Percentiles rank a stretch among this genome's conserved stretches.
Evolutionary conservation across 352 stramenopile genomes (phyloP).

Genomic region (Globisporangium sylvaticum): DNA sequence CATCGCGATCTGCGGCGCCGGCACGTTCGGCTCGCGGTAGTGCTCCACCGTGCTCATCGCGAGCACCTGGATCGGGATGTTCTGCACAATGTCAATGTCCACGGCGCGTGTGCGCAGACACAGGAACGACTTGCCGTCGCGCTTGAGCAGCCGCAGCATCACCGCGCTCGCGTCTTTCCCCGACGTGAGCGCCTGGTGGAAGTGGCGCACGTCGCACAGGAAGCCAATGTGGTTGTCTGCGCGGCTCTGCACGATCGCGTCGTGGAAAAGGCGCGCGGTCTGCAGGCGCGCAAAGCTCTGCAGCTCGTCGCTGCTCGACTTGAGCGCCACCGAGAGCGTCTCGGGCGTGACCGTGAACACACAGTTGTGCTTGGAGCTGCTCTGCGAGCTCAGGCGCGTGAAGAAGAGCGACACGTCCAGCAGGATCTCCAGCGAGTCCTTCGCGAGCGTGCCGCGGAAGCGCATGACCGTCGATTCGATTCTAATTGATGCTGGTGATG

Average conservation of each 20-base stretch:
- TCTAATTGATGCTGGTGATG: background rate
- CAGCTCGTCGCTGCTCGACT: slow-evolving; percentile 68
- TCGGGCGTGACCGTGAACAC: slow-evolving; percentile 73
- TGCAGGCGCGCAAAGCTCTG: slow-evolving; percentile 73
- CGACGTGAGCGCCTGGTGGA: slow-evolving; percentile 70
- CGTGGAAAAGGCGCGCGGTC: slow-evolving; percentile 62
- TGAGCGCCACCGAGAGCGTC: slow-evolving; percentile 58
- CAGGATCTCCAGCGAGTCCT: slow-evolving; percentile 72
- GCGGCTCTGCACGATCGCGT: slow-evolving; percentile 68
- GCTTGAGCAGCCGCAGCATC: slow-evolving; percentile 81
- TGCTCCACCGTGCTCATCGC: slow-evolving; percentile 70
- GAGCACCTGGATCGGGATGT: slow-evolving; percentile 76
- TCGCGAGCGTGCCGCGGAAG: slow-evolving; percentile 72
- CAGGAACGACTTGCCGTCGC: slow-evolving; percentile 67
- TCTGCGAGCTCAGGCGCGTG: slow-evolving; percentile 51
- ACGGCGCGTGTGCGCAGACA: slow-evolving; percentile 69
- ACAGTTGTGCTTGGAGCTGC: slow-evolving; percentile 55
- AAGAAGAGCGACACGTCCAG: slow-evolving; percentile 76
- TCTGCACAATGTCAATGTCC: slow-evolving; percentile 85
- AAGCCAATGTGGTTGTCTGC: slow-evolving; percentile 83
- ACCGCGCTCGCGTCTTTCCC: slow-evolving; percentile 73
- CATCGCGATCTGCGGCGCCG: slow-evolving; percentile 71
- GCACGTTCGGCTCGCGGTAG: slow-evolving; percentile 73
- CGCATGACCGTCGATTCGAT: slow-evolving; percentile 38
- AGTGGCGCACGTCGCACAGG: slow-evolving; percentile 65